These are phyloP conservation scores for Citrullus colocynthis DNA, from an alignment of 306 rosid genomes.

Conservation along the genomic window DNA sequence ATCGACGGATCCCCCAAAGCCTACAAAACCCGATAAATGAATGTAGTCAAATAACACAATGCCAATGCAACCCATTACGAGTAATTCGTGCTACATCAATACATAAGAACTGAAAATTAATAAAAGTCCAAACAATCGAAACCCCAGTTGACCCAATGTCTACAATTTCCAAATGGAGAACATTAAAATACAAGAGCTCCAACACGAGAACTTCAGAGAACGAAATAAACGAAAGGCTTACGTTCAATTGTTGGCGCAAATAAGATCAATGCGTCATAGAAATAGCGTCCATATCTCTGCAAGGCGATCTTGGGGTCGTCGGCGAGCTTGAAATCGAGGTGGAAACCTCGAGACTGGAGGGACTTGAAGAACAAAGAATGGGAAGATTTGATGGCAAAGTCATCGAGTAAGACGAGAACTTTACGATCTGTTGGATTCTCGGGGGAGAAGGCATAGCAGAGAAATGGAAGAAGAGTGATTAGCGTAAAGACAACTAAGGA, in stretches of 20 bases:
- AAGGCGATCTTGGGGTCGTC: constrained; percentile 68
- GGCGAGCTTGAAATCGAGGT: constrained; percentile 87
- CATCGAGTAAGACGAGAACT: constrained; percentile 77
- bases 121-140: not conserved
- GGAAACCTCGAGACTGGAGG: constrained; percentile 80
- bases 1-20: constrained; percentile 87
- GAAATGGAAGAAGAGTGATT: constrained; percentile 42
- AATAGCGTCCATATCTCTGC: constrained; percentile 81
- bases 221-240: constrained; percentile 15
- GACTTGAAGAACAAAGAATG: constrained; percentile 79
- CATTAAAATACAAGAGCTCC: not conserved
- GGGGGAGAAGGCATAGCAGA: constrained; percentile 52
- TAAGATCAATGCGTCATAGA: constrained; percentile 64
- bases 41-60: not conserved
- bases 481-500: constrained; percentile 33
- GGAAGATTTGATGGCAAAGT: constrained; percentile 70
- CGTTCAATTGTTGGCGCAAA: constrained; percentile 82
- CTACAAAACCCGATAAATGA: constrained; percentile 21
- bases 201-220: not conserved
- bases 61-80: not conserved
- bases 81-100: not conserved
- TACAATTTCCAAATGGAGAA: not conserved
- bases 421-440: constrained; percentile 66
- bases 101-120: not conserved
- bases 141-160: not conserved